Base-by-base conservation (phyloP, 2,329 filamentous ascomycete species). In the Cadophora gregata region DNA sequence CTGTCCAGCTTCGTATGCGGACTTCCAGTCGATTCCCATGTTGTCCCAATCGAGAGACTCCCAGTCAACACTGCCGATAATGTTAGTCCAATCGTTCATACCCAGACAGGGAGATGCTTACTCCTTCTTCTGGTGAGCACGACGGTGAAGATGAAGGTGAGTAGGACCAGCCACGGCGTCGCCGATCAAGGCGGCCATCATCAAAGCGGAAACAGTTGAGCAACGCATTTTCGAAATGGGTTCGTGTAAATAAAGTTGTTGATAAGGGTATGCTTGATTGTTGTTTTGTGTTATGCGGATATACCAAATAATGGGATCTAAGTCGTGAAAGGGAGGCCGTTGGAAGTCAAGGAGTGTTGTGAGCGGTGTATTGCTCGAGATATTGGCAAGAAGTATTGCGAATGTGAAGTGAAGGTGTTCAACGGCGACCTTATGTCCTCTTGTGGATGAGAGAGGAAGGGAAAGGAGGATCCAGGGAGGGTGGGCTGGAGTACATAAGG, bases 81-180 rank as follows among this genome's bases (percentile, higher is more conserved):
- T 51, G 48, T 72, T 62, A 56, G 33, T 59, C 33, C 45, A 45
- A 24, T 9, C 42, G 19, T 5, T 7, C 5, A 24, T 56, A 21
- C 33, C 29, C 3, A 4, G 7, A 10, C 27, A 59, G 9, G 3
- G 33, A 31, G 42, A 19, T 42, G 27, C 63, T 75, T 75, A 77
- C 75, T 73, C 70, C 61, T 74, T 75, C 72, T 76, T 76, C 61
- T 74, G 64, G 60, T 77, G 75, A 7, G 62, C 63, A 53, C 70
- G 68, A 50, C 69, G 71, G 62, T 76, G 75, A 24, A 71, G 59
- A 63, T 76, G 75, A 36, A 61, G 65, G 65, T 76, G 74, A 42
- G 74, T 67, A 67, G 75, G 75, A 45, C 73, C 70, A 67, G 74
- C 75, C 65, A 77, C 62, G 63, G 68, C 72, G 65, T 75, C 74